phyloP scores from a whole-genome alignment of 768 basidiomycete genomes.

The Cubamyces sp. region DNA sequence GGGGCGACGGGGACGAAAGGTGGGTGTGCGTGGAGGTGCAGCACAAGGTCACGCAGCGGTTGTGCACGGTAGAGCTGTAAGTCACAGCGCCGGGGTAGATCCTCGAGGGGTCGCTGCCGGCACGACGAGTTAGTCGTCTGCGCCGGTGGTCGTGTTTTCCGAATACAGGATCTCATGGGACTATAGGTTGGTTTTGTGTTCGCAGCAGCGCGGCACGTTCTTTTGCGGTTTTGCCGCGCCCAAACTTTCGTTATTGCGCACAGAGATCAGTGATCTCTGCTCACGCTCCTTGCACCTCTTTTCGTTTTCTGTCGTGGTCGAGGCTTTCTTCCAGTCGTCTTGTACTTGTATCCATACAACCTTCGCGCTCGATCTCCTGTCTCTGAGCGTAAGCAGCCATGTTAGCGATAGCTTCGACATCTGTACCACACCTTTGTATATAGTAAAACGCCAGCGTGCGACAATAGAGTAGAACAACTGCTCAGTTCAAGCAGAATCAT shows the following conservation, averaged over 20 bases:
- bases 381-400: constrained; percentile 1
- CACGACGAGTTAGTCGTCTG: constrained; percentile 7
- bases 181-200: background rate
- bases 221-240: background rate
- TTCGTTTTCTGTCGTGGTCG: background rate
- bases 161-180: background rate
- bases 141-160: background rate
- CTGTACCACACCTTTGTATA: background rate
- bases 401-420: background rate
- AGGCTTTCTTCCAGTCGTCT: background rate
- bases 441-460: background rate
- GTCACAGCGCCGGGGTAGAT: background rate
- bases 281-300: constrained; percentile 9
- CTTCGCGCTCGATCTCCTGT: background rate
- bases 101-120: background rate
- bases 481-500: background rate
- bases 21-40: constrained; percentile 39
- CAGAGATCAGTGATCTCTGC: constrained; percentile 15
- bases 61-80: constrained; percentile 17
- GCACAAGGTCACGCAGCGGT: constrained; percentile 35
- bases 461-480: background rate
- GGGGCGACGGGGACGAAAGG: constrained; percentile 30
- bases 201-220: background rate
- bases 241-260: background rate
- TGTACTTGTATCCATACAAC: background rate